These are phyloP conservation scores for Naganishia onofrii DNA, from an alignment of 768 basidiomycete species.

Conservation along the genomic window DNA sequence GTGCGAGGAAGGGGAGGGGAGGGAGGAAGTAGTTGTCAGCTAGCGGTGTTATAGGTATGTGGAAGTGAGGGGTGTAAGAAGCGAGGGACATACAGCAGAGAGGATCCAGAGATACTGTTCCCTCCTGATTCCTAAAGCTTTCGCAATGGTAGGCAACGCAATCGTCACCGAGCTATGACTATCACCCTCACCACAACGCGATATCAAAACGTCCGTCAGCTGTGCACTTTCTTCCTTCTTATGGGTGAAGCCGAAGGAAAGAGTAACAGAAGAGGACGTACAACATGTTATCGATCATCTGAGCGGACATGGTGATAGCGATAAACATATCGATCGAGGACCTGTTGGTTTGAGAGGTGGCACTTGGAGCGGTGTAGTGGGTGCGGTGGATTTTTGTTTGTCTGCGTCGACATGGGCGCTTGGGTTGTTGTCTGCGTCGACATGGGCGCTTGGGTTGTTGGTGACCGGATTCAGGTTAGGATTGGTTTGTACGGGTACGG, in stretches of 20 bases:
- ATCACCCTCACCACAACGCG: no score
- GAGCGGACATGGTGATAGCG: background rate
- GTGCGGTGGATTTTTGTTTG: no score
- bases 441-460: no score
- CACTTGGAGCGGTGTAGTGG: no score
- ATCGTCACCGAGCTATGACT: constrained; percentile 4
- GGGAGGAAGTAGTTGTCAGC: background rate
- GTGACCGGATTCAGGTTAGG: no score
- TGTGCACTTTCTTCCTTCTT: background rate
- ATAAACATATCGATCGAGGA: background rate
- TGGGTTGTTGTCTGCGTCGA: no score
- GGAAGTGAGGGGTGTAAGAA: no score
- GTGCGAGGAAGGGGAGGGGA: background rate
- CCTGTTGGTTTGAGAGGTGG: background rate
- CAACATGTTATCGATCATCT: constrained; percentile 6
- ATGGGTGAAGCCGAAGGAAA: background rate
- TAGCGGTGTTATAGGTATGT: background rate
- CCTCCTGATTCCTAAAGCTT: background rate
- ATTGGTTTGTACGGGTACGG: no score
- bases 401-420: no score
- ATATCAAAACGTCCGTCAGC: background rate
- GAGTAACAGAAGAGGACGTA: background rate
- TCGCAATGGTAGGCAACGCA: background rate
- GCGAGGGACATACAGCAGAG: background rate
- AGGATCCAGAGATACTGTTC: background rate